Conservation (phyloP, 1,284 basidiomycete species). For the Caloboletus firmus region DNA sequence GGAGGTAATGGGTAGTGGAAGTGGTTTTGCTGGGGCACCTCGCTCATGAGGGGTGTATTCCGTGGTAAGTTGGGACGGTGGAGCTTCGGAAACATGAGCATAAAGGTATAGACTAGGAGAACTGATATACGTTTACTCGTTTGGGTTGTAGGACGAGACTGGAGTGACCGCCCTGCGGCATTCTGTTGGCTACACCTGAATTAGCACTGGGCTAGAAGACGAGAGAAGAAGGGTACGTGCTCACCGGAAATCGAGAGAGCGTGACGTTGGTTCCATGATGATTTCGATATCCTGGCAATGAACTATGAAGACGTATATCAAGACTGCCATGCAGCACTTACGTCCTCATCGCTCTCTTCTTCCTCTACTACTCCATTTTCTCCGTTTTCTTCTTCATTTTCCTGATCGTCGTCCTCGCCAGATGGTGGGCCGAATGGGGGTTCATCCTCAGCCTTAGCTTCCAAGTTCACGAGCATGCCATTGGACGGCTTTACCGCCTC, state of each 20-base stretch:
- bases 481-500: conserved; percentile 46
- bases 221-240: conserved; percentile 16
- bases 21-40: conserved; percentile 39
- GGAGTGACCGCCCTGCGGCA: conserved; percentile 22
- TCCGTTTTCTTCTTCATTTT: conserved; percentile 32
- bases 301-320: conserved; percentile 5
- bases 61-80: conserved; percentile 72
- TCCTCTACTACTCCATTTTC: conserved; percentile 31
- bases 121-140: conserved; percentile 34
- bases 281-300: conserved; percentile 68
- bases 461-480: conserved; percentile 46
- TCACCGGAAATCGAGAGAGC: conserved; percentile 73
- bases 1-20: conserved; percentile 25
- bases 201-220: neutral
- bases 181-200: conserved; percentile 32
- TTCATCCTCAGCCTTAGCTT: conserved; percentile 44
- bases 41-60: conserved; percentile 89
- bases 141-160: conserved; percentile 29
- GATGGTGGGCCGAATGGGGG: conserved; percentile 30
- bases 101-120: neutral
- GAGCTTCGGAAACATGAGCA: conserved; percentile 25
- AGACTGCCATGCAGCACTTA: conserved; percentile 19
- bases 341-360: conserved; percentile 48
- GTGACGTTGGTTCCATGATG: conserved; percentile 69
- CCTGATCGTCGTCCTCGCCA: conserved; percentile 28